phyloP scores from a whole-genome alignment of 768 basidiomycete genomes.

The Tephrocybe rancida region DNA sequence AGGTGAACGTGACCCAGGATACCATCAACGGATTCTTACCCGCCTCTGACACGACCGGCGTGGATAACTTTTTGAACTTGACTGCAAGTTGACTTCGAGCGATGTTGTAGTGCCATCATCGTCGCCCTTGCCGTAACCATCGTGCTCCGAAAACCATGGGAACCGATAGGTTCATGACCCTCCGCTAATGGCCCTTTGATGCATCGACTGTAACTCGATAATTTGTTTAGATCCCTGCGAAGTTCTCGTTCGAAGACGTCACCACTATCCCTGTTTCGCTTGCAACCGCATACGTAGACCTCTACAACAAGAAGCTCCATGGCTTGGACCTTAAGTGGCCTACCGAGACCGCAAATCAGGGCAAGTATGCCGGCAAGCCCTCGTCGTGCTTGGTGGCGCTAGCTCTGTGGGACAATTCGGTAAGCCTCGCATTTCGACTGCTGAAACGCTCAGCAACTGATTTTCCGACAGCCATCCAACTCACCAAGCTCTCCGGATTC shows the following conservation, averaged over 20 bases:
- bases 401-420: neutral
- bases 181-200: neutral
- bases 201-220: neutral
- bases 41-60: too few species aligned
- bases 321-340: constrained; percentile 30
- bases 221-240: constrained; percentile 26
- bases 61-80: too few species aligned
- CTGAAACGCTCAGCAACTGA: neutral
- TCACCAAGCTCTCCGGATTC: constrained; percentile 42
- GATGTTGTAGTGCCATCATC: too few species aligned
- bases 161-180: too few species aligned
- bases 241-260: constrained; percentile 35
- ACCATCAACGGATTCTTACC: too few species aligned
- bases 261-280: constrained; percentile 33
- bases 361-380: constrained; percentile 30
- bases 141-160: too few species aligned
- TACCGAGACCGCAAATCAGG: constrained; percentile 31
- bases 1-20: too few species aligned
- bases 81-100: too few species aligned
- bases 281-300: constrained; percentile 27
- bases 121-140: too few species aligned
- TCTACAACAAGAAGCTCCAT: constrained; percentile 29
- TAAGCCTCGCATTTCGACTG: neutral
- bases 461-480: constrained; percentile 33
- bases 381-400: constrained; percentile 13